Conservation (phyloP, 768 basidiomycete species). For the Rhodotorula toruloides region DNA sequence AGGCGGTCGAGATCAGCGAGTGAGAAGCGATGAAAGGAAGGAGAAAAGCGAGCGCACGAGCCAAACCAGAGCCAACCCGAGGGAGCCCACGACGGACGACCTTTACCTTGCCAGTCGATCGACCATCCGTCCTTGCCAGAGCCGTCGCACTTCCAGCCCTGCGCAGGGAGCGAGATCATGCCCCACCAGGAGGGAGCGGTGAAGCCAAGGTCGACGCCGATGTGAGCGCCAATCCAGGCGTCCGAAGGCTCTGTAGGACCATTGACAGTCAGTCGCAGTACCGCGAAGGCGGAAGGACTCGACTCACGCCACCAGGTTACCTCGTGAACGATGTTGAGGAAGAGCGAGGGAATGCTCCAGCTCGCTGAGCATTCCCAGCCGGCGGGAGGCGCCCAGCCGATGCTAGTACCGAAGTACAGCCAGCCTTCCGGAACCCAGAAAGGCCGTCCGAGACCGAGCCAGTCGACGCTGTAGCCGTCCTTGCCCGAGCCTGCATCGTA, state of each 20-base stretch:
- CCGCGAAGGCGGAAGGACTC: neutral
- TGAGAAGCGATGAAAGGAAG: neutral
- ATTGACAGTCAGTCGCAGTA: too few relatives aligned
- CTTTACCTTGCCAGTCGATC: conserved; percentile 4
- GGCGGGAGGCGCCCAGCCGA: conserved; percentile 4
- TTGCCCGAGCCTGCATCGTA: conserved; percentile 15
- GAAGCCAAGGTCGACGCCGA: neutral
- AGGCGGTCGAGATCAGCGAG: neutral
- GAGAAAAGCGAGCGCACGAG: neutral
- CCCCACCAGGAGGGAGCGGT: neutral
- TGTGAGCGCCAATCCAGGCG: conserved; percentile 3
- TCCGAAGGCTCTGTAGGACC: neutral
- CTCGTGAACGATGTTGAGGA: neutral
- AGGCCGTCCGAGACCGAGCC: conserved; percentile 14
- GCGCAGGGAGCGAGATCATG: neutral
- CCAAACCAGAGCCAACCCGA: conserved; percentile 5
- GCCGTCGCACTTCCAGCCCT: neutral
- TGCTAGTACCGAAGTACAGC: conserved; percentile 14
- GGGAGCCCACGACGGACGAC: neutral
- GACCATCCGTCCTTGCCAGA: conserved; percentile 10
- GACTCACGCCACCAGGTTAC: conserved; percentile 11
- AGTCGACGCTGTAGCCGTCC: conserved; percentile 14
- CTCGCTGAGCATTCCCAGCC: neutral
- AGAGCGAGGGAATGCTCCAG: neutral
- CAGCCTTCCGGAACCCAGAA: conserved; percentile 22